Percentiles rank a stretch among this genome's conserved stretches.
Evolutionary conservation across 768 basidiomycete genomes (phyloP).

Genomic region (Mycena rosella): DNA sequence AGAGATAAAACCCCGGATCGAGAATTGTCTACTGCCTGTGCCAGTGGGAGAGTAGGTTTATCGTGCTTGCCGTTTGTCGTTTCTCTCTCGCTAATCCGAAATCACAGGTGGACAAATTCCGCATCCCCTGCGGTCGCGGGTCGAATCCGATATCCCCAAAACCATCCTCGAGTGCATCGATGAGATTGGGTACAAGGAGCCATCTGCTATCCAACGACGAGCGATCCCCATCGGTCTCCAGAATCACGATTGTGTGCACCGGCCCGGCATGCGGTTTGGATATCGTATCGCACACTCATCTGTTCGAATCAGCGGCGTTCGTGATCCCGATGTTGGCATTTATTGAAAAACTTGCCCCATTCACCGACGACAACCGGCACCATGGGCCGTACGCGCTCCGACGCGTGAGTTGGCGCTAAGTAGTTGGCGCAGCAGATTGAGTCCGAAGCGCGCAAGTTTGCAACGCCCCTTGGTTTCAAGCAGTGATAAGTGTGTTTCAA

Average conservation of each 20-base stretch:
- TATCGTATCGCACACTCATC: conserved; percentile 22
- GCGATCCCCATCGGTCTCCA: conserved; percentile 99
- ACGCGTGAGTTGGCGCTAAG: too few relatives aligned
- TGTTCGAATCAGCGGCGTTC: conserved; percentile 88
- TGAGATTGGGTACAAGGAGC: conserved; percentile 95
- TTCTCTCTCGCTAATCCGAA: not conserved
- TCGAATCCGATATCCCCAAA: conserved; percentile 86
- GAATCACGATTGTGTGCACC: conserved; percentile 84
- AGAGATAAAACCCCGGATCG: too few relatives aligned
- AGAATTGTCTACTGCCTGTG: too few relatives aligned
- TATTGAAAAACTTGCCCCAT: conserved; percentile 86
- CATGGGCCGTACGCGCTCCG: conserved; percentile 95
- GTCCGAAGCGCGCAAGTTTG: conserved; percentile 92
- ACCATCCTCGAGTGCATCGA: conserved; percentile 87
- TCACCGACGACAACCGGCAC: conserved; percentile 94
- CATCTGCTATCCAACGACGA: conserved; percentile 96
- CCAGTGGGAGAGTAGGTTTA: too few relatives aligned
- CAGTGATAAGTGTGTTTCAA: conserved; percentile 97
- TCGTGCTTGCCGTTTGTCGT: conserved; percentile 22
- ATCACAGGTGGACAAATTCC: conserved; percentile 89
- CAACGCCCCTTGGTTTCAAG: conserved; percentile 89
- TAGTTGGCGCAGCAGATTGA: conserved; percentile 99
- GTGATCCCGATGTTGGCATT: conserved; percentile 98
- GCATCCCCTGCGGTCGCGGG: conserved; percentile 93
- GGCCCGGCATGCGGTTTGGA: conserved; percentile 8